Percentiles rank a stretch among this genome's conserved stretches.
These are phyloP conservation scores for Kappamyces sp. DNA, from an alignment of 192 early-diverging fungal genomes.

Conservation along the genomic window DNA sequence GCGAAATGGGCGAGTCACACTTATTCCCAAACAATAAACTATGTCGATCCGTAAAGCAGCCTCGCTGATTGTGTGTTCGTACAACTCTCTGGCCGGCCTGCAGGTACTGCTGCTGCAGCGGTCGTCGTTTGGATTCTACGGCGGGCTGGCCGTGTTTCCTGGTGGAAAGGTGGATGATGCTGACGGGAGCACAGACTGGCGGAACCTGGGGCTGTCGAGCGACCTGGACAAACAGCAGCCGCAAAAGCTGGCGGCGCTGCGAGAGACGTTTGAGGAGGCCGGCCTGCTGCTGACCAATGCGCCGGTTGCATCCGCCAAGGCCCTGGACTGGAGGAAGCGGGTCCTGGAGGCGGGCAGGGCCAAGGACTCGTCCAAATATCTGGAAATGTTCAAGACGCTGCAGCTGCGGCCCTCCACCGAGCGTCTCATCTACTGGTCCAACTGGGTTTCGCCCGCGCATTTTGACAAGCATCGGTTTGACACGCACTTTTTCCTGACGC, in stretches of 20 bases:
- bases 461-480: slow-evolving; percentile 53
- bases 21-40: not conserved
- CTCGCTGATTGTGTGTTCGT: not conserved
- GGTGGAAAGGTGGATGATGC: slow-evolving; percentile 29
- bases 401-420: slow-evolving; percentile 37
- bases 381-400: slow-evolving; percentile 38
- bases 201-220: not conserved
- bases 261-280: slow-evolving; percentile 77
- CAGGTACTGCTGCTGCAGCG: slow-evolving; percentile 33
- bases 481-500: slow-evolving; percentile 63
- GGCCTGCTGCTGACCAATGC: slow-evolving; percentile 57
- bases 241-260: slow-evolving; percentile 14
- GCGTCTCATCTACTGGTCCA: slow-evolving; percentile 52
- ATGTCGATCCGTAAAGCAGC: slow-evolving; percentile 5
- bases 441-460: slow-evolving; percentile 58
- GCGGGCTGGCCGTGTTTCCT: slow-evolving; percentile 32
- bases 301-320: slow-evolving; percentile 15
- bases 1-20: slow-evolving; percentile 21
- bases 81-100: not conserved
- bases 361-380: slow-evolving; percentile 49
- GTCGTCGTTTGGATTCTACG: slow-evolving; percentile 30
- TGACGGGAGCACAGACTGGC: slow-evolving; percentile 19
- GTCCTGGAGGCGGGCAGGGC: slow-evolving; percentile 15
- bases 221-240: not conserved
- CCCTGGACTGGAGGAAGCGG: slow-evolving; percentile 12